Evolutionary conservation across 2,329 filamentous ascomycete genomes (phyloP), one percentile per base, ranked within the genome.

Genomic region (Fusarium veterinarium): DNA sequence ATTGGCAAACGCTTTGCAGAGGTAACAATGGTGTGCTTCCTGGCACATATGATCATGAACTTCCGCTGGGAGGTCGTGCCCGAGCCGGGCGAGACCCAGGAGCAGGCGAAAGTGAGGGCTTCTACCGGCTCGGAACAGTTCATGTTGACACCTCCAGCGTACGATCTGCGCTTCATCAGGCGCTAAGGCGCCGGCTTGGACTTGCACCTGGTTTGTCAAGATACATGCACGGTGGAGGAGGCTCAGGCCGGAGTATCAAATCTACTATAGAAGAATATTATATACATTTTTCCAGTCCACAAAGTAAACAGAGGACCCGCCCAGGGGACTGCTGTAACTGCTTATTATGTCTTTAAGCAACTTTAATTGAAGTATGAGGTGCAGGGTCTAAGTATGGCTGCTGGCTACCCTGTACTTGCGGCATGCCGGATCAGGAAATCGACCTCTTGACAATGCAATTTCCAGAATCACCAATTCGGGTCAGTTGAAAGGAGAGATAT

Each of bases 341-440:
- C 11, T 19, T 19, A 20, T 14, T 4, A 14, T 45, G 17, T 28
- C 8, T 31, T 48, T 31, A 16, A 17, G 7, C 3, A 12, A n/a
- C 28, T n/a, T 2, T 8, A 3, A n/a, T 5, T 48, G 7, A 6
- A 17, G 4, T 9, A 11, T n/a, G 19, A 14, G 12, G 44, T 28
- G 19, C 3, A 6, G 11, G 19, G 8, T 11, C 17, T 0, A 7
- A 20, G 3, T 6, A 9, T 28, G 8, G 19, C 8, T 8, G 3
- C 4, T 8, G 9, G 2, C 14, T 30, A n/a, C 45, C 45, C 45
- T 48, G 14, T 12, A 48, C 7, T 31, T 3, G 5, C 6, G 17
- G 4, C 3, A n/a, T 1, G 10, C 6, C 2, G 7, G 6, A 31
- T 4, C 5, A 3, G 6, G 28, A 17, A 31, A 3, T 16, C 28